Evolutionary conservation across 257 asterid species (phyloP).

Genomic region (Solanum piurae): DNA sequence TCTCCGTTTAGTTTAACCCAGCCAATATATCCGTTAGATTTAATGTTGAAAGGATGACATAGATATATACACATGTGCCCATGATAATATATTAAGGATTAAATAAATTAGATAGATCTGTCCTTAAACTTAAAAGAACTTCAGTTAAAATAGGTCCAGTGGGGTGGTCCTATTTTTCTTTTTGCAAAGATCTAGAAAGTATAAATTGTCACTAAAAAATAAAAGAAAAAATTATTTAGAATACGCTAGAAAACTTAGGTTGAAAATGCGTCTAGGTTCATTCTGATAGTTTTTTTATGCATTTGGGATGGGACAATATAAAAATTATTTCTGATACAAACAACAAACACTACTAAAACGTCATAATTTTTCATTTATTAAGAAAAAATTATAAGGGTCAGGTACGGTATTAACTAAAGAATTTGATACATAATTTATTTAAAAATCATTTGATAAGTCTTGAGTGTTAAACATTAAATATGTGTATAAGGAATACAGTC

Average conservation of each 20-base stretch:
- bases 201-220: neutral
- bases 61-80: neutral
- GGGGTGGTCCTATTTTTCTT: neutral
- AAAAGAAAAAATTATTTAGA: neutral
- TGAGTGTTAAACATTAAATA: neutral
- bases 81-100: neutral
- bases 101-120: neutral
- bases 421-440: neutral
- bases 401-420: neutral
- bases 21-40: neutral
- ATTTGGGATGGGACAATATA: neutral
- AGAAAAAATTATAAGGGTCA: neutral
- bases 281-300: neutral
- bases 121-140: neutral
- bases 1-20: neutral
- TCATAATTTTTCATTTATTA: neutral
- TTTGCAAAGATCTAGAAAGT: neutral
- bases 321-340: neutral
- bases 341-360: no score
- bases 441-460: neutral
- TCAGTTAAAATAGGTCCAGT: neutral
- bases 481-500: neutral
- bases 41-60: neutral
- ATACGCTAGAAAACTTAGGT: neutral
- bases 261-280: neutral